Evolutionary conservation across 805 yeast species (phyloP).

Genomic region (Clavispora phyllophila): DNA sequence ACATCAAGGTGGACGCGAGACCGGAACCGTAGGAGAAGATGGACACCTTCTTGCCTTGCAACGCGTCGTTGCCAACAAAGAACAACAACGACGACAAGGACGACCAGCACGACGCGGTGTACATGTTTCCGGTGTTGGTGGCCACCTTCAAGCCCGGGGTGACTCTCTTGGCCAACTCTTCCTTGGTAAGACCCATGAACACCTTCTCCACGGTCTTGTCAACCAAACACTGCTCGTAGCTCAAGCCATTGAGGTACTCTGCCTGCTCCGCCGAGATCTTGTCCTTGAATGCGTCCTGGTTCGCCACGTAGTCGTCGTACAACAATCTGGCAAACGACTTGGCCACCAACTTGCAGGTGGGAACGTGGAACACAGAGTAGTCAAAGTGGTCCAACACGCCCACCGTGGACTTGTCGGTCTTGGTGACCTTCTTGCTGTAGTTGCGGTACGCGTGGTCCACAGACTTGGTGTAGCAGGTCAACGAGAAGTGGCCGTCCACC

Average conservation of each 20-base stretch:
- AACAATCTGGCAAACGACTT: constrained; percentile 90
- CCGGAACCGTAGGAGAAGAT: constrained; percentile 98
- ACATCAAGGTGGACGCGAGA: constrained; percentile 84
- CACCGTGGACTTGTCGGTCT: constrained; percentile 44
- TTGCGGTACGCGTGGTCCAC: constrained; percentile 79
- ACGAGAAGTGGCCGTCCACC: constrained; percentile 95
- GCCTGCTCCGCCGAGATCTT: constrained; percentile 46
- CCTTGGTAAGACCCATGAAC: constrained; percentile 74
- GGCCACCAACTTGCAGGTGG: constrained; percentile 91
- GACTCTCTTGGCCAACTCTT: constrained; percentile 60
- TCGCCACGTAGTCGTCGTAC: constrained; percentile 78
- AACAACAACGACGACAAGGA: constrained; percentile 77
- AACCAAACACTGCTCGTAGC: constrained; percentile 72
- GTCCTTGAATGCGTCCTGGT: constrained; percentile 53
- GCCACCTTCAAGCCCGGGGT: constrained; percentile 79
- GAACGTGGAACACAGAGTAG: constrained; percentile 95
- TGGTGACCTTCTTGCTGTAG: constrained; percentile 68
- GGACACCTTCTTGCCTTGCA: constrained; percentile 83
- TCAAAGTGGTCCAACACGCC: constrained; percentile 72
- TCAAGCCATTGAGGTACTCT: constrained; percentile 44
- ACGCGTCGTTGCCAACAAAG: constrained; percentile 65
- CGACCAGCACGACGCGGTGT: constrained; percentile 90
- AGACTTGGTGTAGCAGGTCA: constrained; percentile 91
- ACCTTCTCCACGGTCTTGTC: constrained; percentile 83
- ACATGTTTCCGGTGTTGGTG: constrained; percentile 97